Percentiles rank a stretch among this genome's conserved stretches.
Evolutionary conservation across 371 early-diverging fungal genomes (phyloP).

Genomic region (Apophysomyces ossiformis): DNA sequence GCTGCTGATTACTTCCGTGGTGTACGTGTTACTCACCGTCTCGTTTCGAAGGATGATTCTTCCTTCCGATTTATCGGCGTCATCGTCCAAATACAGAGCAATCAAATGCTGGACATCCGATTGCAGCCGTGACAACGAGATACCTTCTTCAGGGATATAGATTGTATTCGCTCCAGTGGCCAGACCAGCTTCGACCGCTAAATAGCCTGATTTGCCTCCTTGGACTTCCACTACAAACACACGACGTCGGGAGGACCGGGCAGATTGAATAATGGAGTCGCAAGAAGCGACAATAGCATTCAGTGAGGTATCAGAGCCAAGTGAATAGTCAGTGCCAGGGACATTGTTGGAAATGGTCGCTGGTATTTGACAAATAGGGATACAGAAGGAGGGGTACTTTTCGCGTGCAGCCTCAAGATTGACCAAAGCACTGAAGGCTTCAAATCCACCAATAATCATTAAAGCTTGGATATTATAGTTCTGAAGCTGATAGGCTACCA

Average conservation of each 20-base stretch:
- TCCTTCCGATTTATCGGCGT: constrained; percentile 51
- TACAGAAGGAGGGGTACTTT: constrained; percentile 86
- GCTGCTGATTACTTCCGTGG: constrained; percentile 90
- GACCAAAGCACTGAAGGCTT: constrained; percentile 81
- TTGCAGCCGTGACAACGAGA: constrained; percentile 80
- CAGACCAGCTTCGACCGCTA: constrained; percentile 93
- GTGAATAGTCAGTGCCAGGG: constrained; percentile 95
- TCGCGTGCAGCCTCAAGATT: constrained; percentile 72
- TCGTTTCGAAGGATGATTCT: constrained; percentile 75
- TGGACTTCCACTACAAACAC: constrained; percentile 99
- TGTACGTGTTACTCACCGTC: constrained; percentile 81
- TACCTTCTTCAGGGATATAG: constrained; percentile 97
- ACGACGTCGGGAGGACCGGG: constrained; percentile 87
- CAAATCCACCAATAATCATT: constrained; percentile 96
- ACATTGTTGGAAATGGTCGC: constrained; percentile 99
- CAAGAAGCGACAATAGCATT: constrained; percentile 96
- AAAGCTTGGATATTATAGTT: constrained; percentile 88
- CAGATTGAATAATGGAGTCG: constrained; percentile 93
- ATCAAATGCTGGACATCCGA: constrained; percentile 83
- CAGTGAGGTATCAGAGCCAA: constrained; percentile 97
- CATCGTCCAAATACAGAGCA: constrained; percentile 78
- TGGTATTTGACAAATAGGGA: constrained; percentile 94
- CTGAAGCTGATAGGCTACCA: constrained; percentile 89
- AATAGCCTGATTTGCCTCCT: constrained; percentile 96
- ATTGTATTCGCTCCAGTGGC: constrained; percentile 92